phyloP scores from a whole-genome alignment of 2,329 filamentous ascomycete species.

The Fusarium tupiense region DNA sequence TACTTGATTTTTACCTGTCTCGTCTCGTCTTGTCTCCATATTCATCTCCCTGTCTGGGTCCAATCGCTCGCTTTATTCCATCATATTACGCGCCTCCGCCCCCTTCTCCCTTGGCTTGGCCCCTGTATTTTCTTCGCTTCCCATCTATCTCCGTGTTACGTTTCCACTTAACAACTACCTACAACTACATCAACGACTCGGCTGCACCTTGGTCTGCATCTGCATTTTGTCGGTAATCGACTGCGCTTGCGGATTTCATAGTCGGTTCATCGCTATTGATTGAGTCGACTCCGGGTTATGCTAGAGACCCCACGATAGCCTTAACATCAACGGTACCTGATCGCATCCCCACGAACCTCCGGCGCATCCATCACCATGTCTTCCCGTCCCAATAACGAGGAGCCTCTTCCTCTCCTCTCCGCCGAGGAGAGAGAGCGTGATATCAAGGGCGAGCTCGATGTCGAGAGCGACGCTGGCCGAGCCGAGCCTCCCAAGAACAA shows the following conservation, averaged over 20 bases:
- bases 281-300: constrained; percentile 15
- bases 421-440: constrained; percentile 47
- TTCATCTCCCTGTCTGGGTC: constrained; percentile 24
- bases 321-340: constrained; percentile 6
- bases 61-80: constrained; percentile 35
- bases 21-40: constrained; percentile 21
- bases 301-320: constrained; percentile 12
- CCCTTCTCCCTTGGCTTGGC: constrained; percentile 26
- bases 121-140: constrained; percentile 41
- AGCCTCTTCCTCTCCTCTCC: constrained; percentile 46
- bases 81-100: constrained; percentile 27
- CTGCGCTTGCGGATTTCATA: constrained; percentile 11
- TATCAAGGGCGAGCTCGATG: constrained; percentile 45
- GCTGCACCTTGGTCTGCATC: constrained; percentile 14
- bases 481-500: constrained; percentile 44
- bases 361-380: constrained; percentile 45
- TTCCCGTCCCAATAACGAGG: constrained; percentile 46
- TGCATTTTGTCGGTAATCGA: constrained; percentile 25
- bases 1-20: constrained; percentile 3
- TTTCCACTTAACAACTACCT: constrained; percentile 37
- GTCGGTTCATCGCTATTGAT: constrained; percentile 11
- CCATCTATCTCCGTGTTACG: constrained; percentile 29
- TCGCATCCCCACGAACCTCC: constrained; percentile 11
- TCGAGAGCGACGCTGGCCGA: constrained; percentile 46
- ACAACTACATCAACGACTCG: constrained; percentile 24